Base-by-base conservation (phyloP, 176 grass and related monocot genomes). In the Alloteropsis semialata region DNA sequence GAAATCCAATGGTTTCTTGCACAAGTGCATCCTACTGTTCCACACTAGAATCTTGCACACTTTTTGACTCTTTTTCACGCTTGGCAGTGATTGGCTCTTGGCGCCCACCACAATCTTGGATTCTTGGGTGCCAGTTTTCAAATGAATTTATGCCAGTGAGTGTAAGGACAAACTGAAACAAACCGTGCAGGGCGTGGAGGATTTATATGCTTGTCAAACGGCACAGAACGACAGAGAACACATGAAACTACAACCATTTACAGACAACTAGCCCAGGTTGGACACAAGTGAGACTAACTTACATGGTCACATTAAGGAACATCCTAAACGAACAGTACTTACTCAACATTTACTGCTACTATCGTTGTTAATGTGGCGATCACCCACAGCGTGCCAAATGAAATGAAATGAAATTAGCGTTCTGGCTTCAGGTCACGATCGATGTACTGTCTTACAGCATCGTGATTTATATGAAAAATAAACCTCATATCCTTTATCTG, bases 401-500 rank as follows among this genome's bases (percentile, higher is more conserved):
- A 25, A 11, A n/a, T n/a, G n/a, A n/a, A n/a, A 10, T 5, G 22
- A 69, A 59, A 30, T 33, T 74, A 67, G n/a, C 38, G 24, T 72
- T 82, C 78, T 19, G 66, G 79, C 74, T 86, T 83, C 13, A 27
- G 74, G 12, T 61, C 30, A 24, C 29, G 24, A 6, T 25, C 25
- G 1, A 86, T 21, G 84, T 74, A 82, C 56, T 86, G 84, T 39
- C 25, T 82, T 17, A 86, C 88, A 2, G 79, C 88, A 7, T 82
- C 84, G 32, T 85, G 73, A 54, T 90, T 83, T 44, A 72, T 69
- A 53, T 91, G 68, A n/a, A 94, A 92, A 65, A 94, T 88, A 62
- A 94, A 91, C 67, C 78, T 85, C 84, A 90, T 79, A 28, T 85
- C 81, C 74, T 84, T 91, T 62, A 92, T 90, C 89, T 94, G 87